phyloP scores from a whole-genome alignment of 2,329 filamentous ascomycete genomes.

The Aspergillus awamori region DNA sequence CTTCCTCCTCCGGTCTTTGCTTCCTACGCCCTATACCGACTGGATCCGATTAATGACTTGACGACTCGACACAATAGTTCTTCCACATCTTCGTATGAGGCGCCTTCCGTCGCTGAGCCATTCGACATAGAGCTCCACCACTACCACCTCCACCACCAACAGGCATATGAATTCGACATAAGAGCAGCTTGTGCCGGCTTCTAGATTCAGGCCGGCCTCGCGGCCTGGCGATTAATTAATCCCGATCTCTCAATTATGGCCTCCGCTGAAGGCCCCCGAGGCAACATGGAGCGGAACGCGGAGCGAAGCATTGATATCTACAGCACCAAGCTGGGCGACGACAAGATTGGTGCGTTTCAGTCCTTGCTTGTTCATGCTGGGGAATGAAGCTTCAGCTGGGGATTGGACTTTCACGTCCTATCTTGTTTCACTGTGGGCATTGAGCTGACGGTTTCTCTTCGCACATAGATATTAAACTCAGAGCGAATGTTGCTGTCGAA shows the following conservation, averaged over 20 bases:
- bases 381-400: background rate
- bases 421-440: background rate
- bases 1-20: slow-evolving; percentile 19
- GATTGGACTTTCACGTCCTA: background rate
- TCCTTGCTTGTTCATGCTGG: background rate
- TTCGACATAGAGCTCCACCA: slow-evolving; percentile 27
- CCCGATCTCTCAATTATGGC: slow-evolving; percentile 23
- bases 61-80: slow-evolving; percentile 25
- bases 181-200: slow-evolving; percentile 31
- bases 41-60: slow-evolving; percentile 34
- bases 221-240: slow-evolving; percentile 41
- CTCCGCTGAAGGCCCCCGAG: slow-evolving; percentile 26
- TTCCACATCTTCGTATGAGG: slow-evolving; percentile 28
- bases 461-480: slow-evolving; percentile 75
- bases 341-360: slow-evolving; percentile 49
- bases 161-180: slow-evolving; percentile 35
- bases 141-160: slow-evolving; percentile 26
- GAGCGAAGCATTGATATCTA: slow-evolving; percentile 55
- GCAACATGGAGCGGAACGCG: slow-evolving; percentile 47
- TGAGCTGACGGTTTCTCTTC: background rate
- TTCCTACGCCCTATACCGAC: slow-evolving; percentile 10
- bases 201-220: slow-evolving; percentile 38
- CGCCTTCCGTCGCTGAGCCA: slow-evolving; percentile 28
- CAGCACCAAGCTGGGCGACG: slow-evolving; percentile 52
- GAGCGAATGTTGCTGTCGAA: slow-evolving; percentile 79